Evolutionary conservation across 2,329 filamentous ascomycete species (phyloP), one percentile per base, ranked within the genome.

Genomic region (Ceratocystis papillata): DNA sequence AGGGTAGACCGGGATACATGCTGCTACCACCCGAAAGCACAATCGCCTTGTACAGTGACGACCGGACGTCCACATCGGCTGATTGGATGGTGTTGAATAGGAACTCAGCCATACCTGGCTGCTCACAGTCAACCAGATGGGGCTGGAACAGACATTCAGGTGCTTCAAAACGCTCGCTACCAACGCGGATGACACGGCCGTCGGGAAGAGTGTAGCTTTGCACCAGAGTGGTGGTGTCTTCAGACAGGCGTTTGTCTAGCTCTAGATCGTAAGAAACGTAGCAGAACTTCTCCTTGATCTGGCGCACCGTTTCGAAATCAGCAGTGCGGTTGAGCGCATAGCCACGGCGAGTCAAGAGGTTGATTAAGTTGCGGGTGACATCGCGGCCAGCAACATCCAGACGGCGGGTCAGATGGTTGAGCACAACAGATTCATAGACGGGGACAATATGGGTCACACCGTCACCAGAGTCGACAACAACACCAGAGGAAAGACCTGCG

Each of bases 281-380:
- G 82, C 94, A 97, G 63, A 99, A 88, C 82, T 99, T 99, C 82
- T 99, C 94, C 80, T 99, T 99, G 80, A 99, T 97, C 77, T 97
- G 93, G 69, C 94, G 89, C 66, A 99, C 94, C 3, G 94, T 99
- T 78, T 99, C 94, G 76, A 99, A 99, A 76, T 99, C 94, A 74
- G 94, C 94, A 12, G 94, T 99, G 75, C 94, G 86, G 84, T 99
- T 99, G 69, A 99, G 85, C 45, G 94, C 91, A 76, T 99, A 99
- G 57, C 94, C 94, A 71, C 94, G 86, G 73, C 94, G 90, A 67
- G 96, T 84, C 22, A 99, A 87, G 62, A 99, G 87, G 63, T 91
- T 90, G 76, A 99, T 99, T 70, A 99, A 83, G 77, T 99, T 97
- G 73, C 93, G 88, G n/a, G 94, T 99, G 65, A 99, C 94, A 73